Evolutionary conservation across 352 stramenopile species (phyloP).

Genomic region (Aphanomyces cochlioides): DNA sequence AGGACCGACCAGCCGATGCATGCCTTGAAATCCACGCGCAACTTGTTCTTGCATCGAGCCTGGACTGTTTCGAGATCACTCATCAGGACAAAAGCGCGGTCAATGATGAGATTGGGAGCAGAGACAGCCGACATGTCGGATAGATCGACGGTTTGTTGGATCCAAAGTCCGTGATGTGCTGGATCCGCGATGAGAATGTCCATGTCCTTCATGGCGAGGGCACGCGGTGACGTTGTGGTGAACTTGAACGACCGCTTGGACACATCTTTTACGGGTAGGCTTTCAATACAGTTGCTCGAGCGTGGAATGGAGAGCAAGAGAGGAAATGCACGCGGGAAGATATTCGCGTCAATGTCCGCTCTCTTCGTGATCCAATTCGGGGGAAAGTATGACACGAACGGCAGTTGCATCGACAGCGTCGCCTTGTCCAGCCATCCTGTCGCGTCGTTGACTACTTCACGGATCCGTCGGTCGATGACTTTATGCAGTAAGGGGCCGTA

Average conservation of each 20-base stretch:
- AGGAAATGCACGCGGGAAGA: too few relatives aligned
- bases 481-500: slow-evolving; percentile 14
- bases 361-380: too few relatives aligned
- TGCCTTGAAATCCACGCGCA: slow-evolving; percentile 10
- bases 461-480: background rate
- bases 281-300: background rate
- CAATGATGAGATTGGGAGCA: background rate
- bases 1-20: slow-evolving; percentile 26
- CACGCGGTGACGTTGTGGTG: background rate
- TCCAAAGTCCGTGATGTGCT: slow-evolving; percentile 5
- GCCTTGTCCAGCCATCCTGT: slow-evolving; percentile 25
- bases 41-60: slow-evolving; percentile 16
- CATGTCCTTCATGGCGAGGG: background rate
- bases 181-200: slow-evolving; percentile 25
- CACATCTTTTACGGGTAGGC: background rate
- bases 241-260: slow-evolving; percentile 17
- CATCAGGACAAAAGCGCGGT: slow-evolving; percentile 20
- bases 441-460: background rate
- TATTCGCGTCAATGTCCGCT: too few relatives aligned
- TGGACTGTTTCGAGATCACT: slow-evolving; percentile 8
- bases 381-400: slow-evolving; percentile 8
- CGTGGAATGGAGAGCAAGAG: too few relatives aligned
- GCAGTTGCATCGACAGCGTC: background rate
- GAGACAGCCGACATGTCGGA: background rate
- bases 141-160: background rate